Conservation (phyloP, 1,139 yeast species). For the Candida glucosophila region DNA sequence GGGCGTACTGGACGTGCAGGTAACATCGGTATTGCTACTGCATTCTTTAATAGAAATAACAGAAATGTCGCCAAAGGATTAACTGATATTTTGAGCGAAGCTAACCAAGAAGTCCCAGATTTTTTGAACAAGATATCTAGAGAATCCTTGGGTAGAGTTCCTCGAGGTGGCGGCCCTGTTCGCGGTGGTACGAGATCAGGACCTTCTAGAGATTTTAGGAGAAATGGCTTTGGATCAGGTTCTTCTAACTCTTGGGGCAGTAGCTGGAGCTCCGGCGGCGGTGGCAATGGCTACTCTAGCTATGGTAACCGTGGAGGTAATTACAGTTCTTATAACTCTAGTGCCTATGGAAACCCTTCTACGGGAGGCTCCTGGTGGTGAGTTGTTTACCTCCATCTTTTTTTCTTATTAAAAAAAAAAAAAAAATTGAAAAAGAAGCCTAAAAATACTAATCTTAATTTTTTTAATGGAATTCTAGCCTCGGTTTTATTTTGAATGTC, state of each 20-base stretch:
- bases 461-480: no score
- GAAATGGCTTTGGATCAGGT: slow-evolving; percentile 27
- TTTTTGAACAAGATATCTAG: slow-evolving; percentile 76
- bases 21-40: slow-evolving; percentile 96
- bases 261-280: slow-evolving; percentile 15
- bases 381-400: slow-evolving; percentile 4
- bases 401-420: no score
- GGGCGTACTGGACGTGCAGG: slow-evolving; percentile 99
- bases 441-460: no score
- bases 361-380: slow-evolving; percentile 36
- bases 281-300: slow-evolving; percentile 17
- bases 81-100: slow-evolving; percentile 82
- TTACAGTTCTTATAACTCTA: slow-evolving; percentile 11
- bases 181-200: slow-evolving; percentile 42
- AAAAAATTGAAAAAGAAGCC: no score
- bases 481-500: no score
- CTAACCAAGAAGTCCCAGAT: slow-evolving; percentile 94
- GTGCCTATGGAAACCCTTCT: slow-evolving; percentile 28
- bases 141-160: slow-evolving; percentile 46
- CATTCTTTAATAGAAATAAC: slow-evolving; percentile 96
- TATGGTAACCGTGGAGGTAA: slow-evolving; percentile 12
- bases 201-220: slow-evolving; percentile 54
- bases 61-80: slow-evolving; percentile 82
- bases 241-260: slow-evolving; percentile 21
- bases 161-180: slow-evolving; percentile 40